phyloP scores from a whole-genome alignment of 805 yeast species.

The Starmerella asiatica region DNA sequence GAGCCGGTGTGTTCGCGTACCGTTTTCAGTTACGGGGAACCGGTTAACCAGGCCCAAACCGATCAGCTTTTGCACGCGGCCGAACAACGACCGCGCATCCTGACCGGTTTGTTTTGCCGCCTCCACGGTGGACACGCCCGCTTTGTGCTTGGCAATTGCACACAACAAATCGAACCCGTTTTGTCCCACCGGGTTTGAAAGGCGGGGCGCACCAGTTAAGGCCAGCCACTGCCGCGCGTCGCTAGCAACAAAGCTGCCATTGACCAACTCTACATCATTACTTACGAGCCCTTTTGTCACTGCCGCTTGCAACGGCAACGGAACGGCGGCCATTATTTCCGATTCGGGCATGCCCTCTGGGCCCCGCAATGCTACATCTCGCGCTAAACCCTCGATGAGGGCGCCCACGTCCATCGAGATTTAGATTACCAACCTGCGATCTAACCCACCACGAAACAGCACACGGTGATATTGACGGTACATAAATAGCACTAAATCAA shows the following conservation, averaged over 20 bases:
- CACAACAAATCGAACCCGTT: constrained; percentile 30
- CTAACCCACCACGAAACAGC: too few species aligned
- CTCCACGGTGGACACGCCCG: constrained; percentile 29
- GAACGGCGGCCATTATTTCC: constrained; percentile 10
- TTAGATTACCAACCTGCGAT: too few species aligned
- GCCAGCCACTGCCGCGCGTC: constrained; percentile 28
- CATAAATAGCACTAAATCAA: too few species aligned
- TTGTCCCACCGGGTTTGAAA: constrained; percentile 25
- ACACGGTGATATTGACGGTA: too few species aligned
- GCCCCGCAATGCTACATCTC: constrained; percentile 17
- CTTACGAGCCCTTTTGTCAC: constrained; percentile 15
- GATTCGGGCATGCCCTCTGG: constrained; percentile 8
- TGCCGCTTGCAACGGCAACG: constrained; percentile 1
- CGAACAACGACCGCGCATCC: constrained; percentile 30
- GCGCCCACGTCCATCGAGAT: constrained; percentile 20
- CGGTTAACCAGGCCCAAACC: constrained; percentile 27
- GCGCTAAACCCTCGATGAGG: constrained; percentile 8
- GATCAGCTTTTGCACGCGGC: constrained; percentile 25
- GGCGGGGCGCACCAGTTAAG: constrained; percentile 26
- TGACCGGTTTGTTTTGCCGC: constrained; percentile 29
- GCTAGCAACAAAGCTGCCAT: constrained; percentile 21
- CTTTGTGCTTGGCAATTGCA: constrained; percentile 30
- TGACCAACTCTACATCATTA: constrained; percentile 7
- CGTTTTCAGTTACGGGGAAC: constrained; percentile 25
- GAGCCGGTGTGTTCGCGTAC: constrained; percentile 26